Conservation (phyloP, 441 rosid species). For the Hura crepitans region DNA sequence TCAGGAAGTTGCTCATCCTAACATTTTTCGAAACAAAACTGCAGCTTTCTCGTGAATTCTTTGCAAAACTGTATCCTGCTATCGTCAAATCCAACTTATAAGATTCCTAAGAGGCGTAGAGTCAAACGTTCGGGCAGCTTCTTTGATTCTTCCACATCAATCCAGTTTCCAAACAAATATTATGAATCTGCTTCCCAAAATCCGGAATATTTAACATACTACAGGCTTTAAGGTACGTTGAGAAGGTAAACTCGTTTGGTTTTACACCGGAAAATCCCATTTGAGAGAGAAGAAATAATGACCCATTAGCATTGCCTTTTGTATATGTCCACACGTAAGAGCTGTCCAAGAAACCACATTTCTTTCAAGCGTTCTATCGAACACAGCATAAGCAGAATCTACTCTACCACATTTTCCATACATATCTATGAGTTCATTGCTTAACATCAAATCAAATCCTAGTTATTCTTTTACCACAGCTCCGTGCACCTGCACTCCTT, state of each 20-base stretch:
- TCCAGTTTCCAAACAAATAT: slow-evolving; percentile 50
- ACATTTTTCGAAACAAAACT: slow-evolving; percentile 50
- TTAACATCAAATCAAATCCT: slow-evolving; percentile 43
- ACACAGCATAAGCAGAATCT: slow-evolving; percentile 49
- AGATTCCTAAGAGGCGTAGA: slow-evolving; percentile 42
- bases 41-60: slow-evolving; percentile 56
- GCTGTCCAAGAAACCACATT: slow-evolving; percentile 91
- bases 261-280: slow-evolving; percentile 43
- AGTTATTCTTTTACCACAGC: slow-evolving; percentile 43
- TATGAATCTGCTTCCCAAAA: slow-evolving; percentile 62
- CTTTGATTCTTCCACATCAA: slow-evolving; percentile 54
- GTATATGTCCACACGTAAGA: slow-evolving; percentile 65
- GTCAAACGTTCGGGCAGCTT: slow-evolving; percentile 52
- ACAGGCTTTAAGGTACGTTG: slow-evolving; percentile 63
- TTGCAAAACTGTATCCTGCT: slow-evolving; percentile 47
- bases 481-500: slow-evolving; percentile 65
- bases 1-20: slow-evolving; percentile 44
- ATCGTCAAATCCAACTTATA: slow-evolving; percentile 74
- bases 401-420: slow-evolving; percentile 59
- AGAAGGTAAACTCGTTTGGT: slow-evolving; percentile 79
- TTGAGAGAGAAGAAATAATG: slow-evolving; percentile 37
- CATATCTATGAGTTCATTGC: slow-evolving; percentile 61
- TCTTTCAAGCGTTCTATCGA: slow-evolving; percentile 70
- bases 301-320: slow-evolving; percentile 38
- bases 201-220: slow-evolving; percentile 40